Evolutionary conservation across 1,139 yeast genomes (phyloP).

Genomic region (Schwanniomyces etchellsii): DNA sequence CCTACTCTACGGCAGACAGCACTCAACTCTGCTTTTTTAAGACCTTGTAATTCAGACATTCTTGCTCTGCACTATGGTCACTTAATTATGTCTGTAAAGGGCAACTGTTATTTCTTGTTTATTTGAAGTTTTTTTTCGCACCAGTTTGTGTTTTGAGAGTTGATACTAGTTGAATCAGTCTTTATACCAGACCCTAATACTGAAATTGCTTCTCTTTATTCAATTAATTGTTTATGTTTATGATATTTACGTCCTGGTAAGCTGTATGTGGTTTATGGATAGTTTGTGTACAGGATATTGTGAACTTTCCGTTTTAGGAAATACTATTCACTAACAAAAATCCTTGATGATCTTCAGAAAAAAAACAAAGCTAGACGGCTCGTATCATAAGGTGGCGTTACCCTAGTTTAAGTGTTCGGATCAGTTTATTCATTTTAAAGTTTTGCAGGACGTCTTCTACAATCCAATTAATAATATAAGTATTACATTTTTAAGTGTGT

Average conservation of each 20-base stretch:
- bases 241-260: not conserved
- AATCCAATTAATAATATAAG: too few relatives aligned
- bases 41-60: constrained; percentile 25
- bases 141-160: too few relatives aligned
- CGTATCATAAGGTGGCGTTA: too few relatives aligned
- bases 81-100: not conserved
- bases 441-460: too few relatives aligned
- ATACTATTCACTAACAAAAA: not conserved
- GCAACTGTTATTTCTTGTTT: not conserved
- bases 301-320: constrained; percentile 2
- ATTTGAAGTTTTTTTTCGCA: not conserved
- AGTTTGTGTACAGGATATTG: constrained; percentile 3
- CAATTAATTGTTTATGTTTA: not conserved
- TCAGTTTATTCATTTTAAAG: too few relatives aligned
- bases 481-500: too few relatives aligned
- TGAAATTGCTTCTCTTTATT: too few relatives aligned
- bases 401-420: too few relatives aligned
- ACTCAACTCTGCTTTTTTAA: constrained; percentile 36
- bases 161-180: too few relatives aligned
- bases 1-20: constrained; percentile 31
- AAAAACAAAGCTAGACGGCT: too few relatives aligned
- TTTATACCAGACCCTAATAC: too few relatives aligned
- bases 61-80: constrained; percentile 1
- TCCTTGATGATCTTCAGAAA: not conserved
- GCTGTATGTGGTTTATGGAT: not conserved